Conservation (phyloP, 139 green algal species). For the Protoeuglena noctilucae region DNA sequence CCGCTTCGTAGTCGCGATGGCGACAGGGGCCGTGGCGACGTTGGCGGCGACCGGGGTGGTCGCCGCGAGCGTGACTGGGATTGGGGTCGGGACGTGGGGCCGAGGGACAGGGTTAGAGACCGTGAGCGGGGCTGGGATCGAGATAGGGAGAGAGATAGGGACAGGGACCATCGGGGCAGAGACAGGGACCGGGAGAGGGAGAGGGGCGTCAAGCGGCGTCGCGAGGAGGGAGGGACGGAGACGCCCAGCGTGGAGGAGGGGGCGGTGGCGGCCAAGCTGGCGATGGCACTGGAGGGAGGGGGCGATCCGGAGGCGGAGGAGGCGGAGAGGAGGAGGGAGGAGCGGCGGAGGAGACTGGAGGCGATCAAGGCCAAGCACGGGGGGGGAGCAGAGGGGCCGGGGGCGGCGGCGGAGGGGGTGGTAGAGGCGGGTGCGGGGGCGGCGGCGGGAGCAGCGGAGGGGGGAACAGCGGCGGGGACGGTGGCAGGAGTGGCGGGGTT, state of each 20-base stretch:
- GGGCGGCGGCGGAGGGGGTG: background rate
- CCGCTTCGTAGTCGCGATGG: too few species aligned
- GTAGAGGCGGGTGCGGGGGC: constrained; percentile 7
- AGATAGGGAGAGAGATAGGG: too few species aligned
- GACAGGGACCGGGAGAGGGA: constrained; percentile 10
- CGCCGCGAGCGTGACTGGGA: too few species aligned
- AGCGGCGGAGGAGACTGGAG: constrained; percentile 27
- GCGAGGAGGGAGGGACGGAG: background rate
- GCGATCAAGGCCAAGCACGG: constrained; percentile 44
- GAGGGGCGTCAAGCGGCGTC: background rate
- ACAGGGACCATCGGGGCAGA: background rate
- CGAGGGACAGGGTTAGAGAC: too few species aligned
- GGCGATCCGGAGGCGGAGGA: constrained; percentile 23
- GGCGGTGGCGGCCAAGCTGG: constrained; percentile 7
- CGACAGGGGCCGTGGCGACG: too few species aligned
- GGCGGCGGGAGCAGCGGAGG: background rate
- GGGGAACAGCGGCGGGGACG: too few species aligned
- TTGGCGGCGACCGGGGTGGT: too few species aligned
- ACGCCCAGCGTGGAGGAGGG: background rate
- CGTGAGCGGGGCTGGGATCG: too few species aligned
- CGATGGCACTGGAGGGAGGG: constrained; percentile 16
- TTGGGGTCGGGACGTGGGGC: too few species aligned
- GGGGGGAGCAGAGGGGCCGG: background rate
- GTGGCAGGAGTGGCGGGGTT: too few species aligned
- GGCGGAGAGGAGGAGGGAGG: constrained; percentile 42